These are phyloP conservation scores for Entonaema liquescens DNA, from an alignment of 495 filamentous ascomycete genomes.

Conservation along the genomic window DNA sequence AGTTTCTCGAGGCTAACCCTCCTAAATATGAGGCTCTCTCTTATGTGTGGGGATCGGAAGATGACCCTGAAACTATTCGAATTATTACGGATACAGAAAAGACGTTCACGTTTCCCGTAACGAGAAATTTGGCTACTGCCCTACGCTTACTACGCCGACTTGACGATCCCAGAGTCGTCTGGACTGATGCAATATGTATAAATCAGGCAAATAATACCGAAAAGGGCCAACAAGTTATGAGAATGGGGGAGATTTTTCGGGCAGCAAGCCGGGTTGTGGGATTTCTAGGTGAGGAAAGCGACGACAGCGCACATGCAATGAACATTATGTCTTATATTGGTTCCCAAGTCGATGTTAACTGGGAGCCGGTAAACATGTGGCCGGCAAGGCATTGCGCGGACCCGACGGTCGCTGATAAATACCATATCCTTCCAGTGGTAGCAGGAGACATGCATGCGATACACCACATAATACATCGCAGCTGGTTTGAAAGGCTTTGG, in stretches of 20 bases:
- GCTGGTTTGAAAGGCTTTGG: background rate
- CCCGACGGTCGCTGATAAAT: background rate
- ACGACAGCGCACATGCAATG: conserved; percentile 11
- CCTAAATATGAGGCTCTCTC: background rate
- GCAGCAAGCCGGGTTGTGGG: conserved; percentile 34
- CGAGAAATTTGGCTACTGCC: background rate
- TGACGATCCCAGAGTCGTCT: background rate
- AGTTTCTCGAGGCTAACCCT: background rate
- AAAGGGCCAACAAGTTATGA: conserved; percentile 36
- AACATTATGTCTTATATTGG: background rate
- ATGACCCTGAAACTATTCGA: background rate
- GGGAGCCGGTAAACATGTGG: background rate
- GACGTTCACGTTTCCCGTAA: background rate
- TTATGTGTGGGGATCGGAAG: conserved; percentile 1
- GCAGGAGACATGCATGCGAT: conserved; percentile 1
- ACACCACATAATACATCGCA: background rate
- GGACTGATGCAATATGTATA: conserved; percentile 13
- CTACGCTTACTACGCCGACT: background rate
- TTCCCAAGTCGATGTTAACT: conserved; percentile 1
- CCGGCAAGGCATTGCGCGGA: background rate
- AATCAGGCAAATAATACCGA: conserved; percentile 23
- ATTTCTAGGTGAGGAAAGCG: conserved; percentile 34
- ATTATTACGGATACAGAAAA: background rate
- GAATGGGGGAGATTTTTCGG: conserved; percentile 35
- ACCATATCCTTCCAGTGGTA: background rate